These are phyloP conservation scores for Mortierella hygrophila DNA, from an alignment of 192 early-diverging fungal species.

Conservation along the genomic window DNA sequence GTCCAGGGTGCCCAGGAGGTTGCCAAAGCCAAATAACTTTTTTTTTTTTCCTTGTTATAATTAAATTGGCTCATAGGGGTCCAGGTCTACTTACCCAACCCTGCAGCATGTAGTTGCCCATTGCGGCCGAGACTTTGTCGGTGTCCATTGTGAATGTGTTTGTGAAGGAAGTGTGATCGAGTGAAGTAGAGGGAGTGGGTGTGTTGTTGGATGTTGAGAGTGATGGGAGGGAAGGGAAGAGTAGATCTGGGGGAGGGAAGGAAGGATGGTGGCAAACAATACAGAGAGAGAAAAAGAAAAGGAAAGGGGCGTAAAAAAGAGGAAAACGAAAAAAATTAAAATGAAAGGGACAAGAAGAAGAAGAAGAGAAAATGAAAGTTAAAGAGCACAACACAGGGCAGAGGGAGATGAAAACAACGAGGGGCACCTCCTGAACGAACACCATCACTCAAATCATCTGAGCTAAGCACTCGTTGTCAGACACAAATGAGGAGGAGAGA, in stretches of 20 bases:
- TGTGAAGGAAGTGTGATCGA: neutral
- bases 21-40: neutral
- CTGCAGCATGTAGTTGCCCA: conserved; percentile 51
- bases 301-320: neutral
- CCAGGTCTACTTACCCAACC: conserved; percentile 27
- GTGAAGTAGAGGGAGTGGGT: neutral
- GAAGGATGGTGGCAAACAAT: neutral
- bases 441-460: too few relatives aligned
- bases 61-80: too few relatives aligned
- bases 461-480: too few relatives aligned
- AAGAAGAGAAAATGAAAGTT: neutral
- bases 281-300: neutral
- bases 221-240: neutral
- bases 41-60: neutral
- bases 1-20: neutral
- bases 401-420: too few relatives aligned
- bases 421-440: too few relatives aligned
- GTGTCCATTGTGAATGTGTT: conserved; percentile 22
- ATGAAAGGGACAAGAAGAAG: neutral
- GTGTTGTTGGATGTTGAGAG: neutral
- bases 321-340: neutral
- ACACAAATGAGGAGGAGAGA: too few relatives aligned
- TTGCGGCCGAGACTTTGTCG: conserved; percentile 50
- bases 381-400: neutral
- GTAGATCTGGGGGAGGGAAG: neutral